Conservation (phyloP, 805 yeast species). For the Blastobotrys attinorum region DNA sequence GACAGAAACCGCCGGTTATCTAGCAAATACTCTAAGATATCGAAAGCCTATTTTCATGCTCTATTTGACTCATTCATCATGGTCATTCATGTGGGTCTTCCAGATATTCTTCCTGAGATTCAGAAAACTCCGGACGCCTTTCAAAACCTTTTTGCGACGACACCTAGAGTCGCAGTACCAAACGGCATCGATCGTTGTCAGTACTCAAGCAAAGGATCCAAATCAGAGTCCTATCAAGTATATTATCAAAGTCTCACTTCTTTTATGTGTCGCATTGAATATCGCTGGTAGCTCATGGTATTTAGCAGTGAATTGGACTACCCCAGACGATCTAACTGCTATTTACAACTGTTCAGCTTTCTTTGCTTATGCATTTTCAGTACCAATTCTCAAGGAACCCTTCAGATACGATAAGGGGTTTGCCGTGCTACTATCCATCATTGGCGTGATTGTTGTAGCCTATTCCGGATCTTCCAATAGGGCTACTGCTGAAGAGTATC, state of each 20-base stretch:
- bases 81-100: conserved; percentile 67
- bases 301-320: conserved; percentile 69
- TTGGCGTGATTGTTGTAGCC: conserved; percentile 74
- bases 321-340: conserved; percentile 82
- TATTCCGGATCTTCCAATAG: conserved; percentile 36
- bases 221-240: conserved; percentile 38
- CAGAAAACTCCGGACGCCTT: conserved; percentile 33
- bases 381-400: conserved; percentile 60
- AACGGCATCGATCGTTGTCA: conserved; percentile 21
- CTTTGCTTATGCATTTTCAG: conserved; percentile 77
- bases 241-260: conserved; percentile 35
- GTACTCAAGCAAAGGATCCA: conserved; percentile 5
- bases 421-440: conserved; percentile 63
- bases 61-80: conserved; percentile 64
- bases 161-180: conserved; percentile 14
- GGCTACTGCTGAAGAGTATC: conserved; percentile 34
- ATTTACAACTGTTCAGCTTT: conserved; percentile 87
- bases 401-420: conserved; percentile 54
- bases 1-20: conserved; percentile 70
- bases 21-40: conserved; percentile 48
- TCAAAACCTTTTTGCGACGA: conserved; percentile 13
- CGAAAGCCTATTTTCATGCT: conserved; percentile 60
- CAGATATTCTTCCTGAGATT: conserved; percentile 48
- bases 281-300: conserved; percentile 83
- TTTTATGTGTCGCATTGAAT: conserved; percentile 52